Conservation (phyloP, 176 grass and related monocot genomes). For the Zea luxurians region DNA sequence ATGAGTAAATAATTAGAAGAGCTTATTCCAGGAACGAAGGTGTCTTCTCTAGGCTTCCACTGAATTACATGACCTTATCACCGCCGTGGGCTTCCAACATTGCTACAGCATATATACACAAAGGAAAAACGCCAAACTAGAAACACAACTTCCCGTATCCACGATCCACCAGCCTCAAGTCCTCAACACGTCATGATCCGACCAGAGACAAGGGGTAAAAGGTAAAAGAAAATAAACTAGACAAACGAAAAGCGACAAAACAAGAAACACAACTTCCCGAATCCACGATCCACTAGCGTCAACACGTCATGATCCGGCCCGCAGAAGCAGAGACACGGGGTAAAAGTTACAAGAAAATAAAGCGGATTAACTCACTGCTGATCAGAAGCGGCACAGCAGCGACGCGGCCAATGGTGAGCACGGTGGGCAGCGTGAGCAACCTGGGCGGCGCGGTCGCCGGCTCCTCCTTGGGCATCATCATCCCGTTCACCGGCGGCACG, state of each 20-base stretch:
- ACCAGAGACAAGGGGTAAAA: too few relatives aligned
- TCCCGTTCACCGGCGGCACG: slow-evolving; percentile 28
- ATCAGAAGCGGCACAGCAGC: slow-evolving; percentile 87
- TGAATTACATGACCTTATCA: too few relatives aligned
- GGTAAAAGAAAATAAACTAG: too few relatives aligned
- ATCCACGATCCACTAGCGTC: background rate
- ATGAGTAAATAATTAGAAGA: background rate
- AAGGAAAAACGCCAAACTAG: too few relatives aligned
- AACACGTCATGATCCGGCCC: background rate
- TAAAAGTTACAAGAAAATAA: background rate
- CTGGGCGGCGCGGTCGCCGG: slow-evolving; percentile 12
- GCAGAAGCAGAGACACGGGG: background rate
- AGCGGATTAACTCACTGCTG: slow-evolving; percentile 55
- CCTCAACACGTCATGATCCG: too few relatives aligned
- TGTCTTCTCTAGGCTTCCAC: background rate
- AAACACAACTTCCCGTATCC: too few relatives aligned
- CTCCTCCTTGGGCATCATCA: slow-evolving; percentile 25
- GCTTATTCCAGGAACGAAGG: background rate
- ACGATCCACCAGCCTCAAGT: too few relatives aligned
- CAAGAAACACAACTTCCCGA: background rate
- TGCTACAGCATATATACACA: too few relatives aligned
- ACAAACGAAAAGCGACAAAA: background rate
- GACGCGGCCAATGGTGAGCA: slow-evolving; percentile 88
- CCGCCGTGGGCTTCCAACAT: too few relatives aligned
- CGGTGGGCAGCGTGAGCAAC: slow-evolving; percentile 86